Percentiles rank a stretch among this genome's conserved stretches.
These are phyloP conservation scores for Sonneratia caseolaris DNA, from an alignment of 345 rosid genomes.

Conservation along the genomic window DNA sequence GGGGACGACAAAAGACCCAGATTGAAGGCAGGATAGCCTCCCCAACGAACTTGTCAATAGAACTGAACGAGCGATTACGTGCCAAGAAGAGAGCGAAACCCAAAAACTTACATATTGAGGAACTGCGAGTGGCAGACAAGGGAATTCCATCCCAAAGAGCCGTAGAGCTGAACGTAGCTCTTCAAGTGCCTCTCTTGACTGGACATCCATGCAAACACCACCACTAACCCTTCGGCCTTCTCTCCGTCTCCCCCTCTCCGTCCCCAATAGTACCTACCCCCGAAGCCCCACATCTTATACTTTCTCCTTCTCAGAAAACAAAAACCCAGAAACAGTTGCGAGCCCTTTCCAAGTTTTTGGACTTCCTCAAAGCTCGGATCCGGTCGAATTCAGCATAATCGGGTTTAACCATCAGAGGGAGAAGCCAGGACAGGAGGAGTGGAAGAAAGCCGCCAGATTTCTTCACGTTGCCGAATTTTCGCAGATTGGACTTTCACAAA, in stretches of 20 bases:
- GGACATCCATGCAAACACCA: conserved; percentile 84
- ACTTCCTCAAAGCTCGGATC: not conserved
- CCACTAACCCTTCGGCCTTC: conserved; percentile 52
- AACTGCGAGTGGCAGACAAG: conserved; percentile 80
- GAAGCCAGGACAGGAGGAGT: not conserved
- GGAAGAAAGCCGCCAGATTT: not conserved
- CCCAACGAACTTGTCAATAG: not conserved
- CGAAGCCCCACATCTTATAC: conserved; percentile 67
- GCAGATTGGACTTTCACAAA: not conserved
- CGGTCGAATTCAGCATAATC: not conserved
- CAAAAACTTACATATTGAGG: conserved; percentile 50
- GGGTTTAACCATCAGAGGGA: not conserved
- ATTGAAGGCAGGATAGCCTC: not conserved
- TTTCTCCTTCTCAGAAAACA: conserved; percentile 2
- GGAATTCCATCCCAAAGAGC: conserved; percentile 64
- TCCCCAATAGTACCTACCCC: conserved; percentile 76
- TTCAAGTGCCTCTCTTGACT: conserved; percentile 64
- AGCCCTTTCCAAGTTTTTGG: not conserved
- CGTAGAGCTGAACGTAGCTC: conserved; percentile 53
- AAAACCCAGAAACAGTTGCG: not conserved
- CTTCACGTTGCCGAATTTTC: not conserved
- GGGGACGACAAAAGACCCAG: not conserved
- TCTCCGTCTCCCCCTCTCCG: conserved; percentile 28
- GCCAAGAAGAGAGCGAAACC: not conserved
- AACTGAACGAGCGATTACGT: not conserved